phyloP scores from a whole-genome alignment of 2,329 filamentous ascomycete genomes.

The Xylariaceae sp. region DNA sequence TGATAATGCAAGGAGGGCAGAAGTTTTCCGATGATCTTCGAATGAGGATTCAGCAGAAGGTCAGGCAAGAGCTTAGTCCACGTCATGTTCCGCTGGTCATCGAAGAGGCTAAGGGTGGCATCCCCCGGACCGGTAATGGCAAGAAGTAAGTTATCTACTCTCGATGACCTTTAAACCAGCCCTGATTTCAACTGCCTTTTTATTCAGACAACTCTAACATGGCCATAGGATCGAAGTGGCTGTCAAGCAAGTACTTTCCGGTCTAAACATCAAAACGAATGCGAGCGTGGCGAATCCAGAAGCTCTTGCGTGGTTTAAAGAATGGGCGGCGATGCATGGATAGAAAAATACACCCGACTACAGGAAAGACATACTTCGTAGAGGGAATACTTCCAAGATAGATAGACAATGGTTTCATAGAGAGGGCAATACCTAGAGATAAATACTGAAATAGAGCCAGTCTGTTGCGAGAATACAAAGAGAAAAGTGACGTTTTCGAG shows the following conservation, averaged over 20 bases:
- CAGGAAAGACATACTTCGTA: too few species aligned
- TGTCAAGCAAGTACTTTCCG: slow-evolving; percentile 93
- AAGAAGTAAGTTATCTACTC: slow-evolving; percentile 71
- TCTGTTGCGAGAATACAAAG: too few species aligned
- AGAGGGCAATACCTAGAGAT: too few species aligned
- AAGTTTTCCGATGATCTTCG: slow-evolving; percentile 58
- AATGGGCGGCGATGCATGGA: slow-evolving; percentile 58
- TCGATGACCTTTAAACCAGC: neutral
- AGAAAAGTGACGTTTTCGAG: too few species aligned
- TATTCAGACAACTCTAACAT: slow-evolving; percentile 5
- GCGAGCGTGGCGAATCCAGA: slow-evolving; percentile 91
- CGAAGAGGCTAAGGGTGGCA: slow-evolving; percentile 72
- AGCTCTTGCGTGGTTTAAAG: slow-evolving; percentile 81
- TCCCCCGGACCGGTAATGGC: slow-evolving; percentile 88
- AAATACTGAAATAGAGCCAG: too few species aligned
- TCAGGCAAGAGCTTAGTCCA: slow-evolving; percentile 77
- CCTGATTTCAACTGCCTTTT: slow-evolving; percentile 4
- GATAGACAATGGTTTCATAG: too few species aligned
- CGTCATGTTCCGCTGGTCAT: slow-evolving; percentile 84
- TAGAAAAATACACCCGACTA: too few species aligned
- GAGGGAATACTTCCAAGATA: too few species aligned
- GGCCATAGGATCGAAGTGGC: slow-evolving; percentile 75
- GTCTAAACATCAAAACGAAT: slow-evolving; percentile 79
- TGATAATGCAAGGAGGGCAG: slow-evolving; percentile 65
- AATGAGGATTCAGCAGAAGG: slow-evolving; percentile 58